Conservation (phyloP, 225 moss, liverwort and hornwort genomes). For the Lunularia cruciata region DNA sequence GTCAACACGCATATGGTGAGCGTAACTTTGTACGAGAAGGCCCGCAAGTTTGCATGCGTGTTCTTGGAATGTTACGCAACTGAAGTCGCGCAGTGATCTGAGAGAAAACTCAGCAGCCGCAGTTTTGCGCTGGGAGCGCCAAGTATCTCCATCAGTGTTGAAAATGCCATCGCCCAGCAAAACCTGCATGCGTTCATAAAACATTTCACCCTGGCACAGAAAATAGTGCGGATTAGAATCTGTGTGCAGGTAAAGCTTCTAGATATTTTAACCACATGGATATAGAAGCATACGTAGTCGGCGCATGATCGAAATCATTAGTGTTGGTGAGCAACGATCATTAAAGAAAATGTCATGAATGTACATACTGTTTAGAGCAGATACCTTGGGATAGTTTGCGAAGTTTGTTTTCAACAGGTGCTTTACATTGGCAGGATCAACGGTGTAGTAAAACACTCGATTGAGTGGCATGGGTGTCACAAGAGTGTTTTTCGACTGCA, state of each 20-base stretch:
- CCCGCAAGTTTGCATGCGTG: constrained; percentile 50
- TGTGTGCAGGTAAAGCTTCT: too few species aligned
- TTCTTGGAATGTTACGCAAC: constrained; percentile 47
- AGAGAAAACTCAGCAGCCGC: constrained; percentile 69
- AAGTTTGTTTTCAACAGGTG: constrained; percentile 75
- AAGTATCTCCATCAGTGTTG: constrained; percentile 68
- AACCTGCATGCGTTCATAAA: constrained; percentile 51
- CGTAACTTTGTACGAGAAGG: constrained; percentile 35
- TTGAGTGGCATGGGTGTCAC: background rate
- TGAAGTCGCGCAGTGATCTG: constrained; percentile 59
- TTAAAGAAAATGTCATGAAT: too few species aligned
- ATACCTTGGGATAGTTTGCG: constrained; percentile 77
- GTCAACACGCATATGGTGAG: constrained; percentile 34
- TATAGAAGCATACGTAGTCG: too few species aligned
- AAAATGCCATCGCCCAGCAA: constrained; percentile 79
- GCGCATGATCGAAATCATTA: too few species aligned
- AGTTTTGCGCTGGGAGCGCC: constrained; percentile 74
- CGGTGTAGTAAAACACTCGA: constrained; percentile 40
- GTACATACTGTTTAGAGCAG: too few species aligned
- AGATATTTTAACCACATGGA: too few species aligned
- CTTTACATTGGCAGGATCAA: constrained; percentile 64
- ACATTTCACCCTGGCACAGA: constrained; percentile 45
- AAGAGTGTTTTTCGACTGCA: constrained; percentile 35
- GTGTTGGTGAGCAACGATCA: too few species aligned
- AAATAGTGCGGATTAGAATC: background rate